Conservation (phyloP, 768 basidiomycete genomes). For the Cystobasidium onofrii region DNA sequence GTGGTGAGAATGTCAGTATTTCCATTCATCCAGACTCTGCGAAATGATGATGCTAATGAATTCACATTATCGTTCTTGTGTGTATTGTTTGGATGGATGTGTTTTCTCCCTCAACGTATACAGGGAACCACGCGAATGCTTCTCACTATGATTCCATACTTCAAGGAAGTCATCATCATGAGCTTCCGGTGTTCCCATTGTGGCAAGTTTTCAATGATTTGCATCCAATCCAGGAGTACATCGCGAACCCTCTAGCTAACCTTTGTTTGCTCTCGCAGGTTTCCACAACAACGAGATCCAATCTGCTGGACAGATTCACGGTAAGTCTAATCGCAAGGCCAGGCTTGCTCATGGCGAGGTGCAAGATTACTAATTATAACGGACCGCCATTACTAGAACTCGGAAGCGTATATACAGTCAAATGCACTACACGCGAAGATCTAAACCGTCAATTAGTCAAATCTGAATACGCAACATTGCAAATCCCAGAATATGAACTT, state of each 20-base stretch:
- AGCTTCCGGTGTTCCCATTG: slow-evolving; percentile 95
- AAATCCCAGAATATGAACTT: slow-evolving; percentile 78
- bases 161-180: slow-evolving; percentile 88
- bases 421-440: slow-evolving; percentile 64
- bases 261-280: slow-evolving; percentile 30
- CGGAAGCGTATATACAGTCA: slow-evolving; percentile 71
- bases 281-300: slow-evolving; percentile 83
- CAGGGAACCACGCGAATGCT: slow-evolving; percentile 83
- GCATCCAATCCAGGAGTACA: not conserved
- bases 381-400: too few relatives aligned
- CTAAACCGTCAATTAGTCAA: slow-evolving; percentile 90
- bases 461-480: slow-evolving; percentile 68
- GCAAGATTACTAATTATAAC: too few relatives aligned
- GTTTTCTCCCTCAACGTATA: slow-evolving; percentile 26
- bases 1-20: slow-evolving; percentile 70
- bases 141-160: slow-evolving; percentile 88
- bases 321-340: too few relatives aligned
- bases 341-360: too few relatives aligned
- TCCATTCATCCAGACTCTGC: not conserved
- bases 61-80: not conserved
- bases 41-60: not conserved
- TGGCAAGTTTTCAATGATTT: slow-evolving; percentile 49
- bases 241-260: not conserved
- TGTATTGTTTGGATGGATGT: not conserved
- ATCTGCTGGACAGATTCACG: slow-evolving; percentile 73